Base-by-base conservation (phyloP, 192 early-diverging fungal species). In the Paraglomus brasilianum region DNA sequence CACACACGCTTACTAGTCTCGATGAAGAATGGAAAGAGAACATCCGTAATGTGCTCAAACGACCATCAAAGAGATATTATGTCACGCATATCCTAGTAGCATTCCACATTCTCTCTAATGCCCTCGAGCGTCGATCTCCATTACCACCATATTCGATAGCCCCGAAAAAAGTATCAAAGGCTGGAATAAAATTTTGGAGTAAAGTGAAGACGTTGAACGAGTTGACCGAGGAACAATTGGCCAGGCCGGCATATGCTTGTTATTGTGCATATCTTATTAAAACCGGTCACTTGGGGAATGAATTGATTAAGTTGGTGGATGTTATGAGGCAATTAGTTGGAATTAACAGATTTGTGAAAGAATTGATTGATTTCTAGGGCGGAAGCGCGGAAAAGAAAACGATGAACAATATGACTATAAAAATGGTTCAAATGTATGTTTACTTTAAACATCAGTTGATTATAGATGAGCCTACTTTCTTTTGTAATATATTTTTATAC, bases 251-350 rank as follows among this genome's bases (percentile, higher is more conserved):
- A 15, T 76, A 73, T 49, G 69, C 72, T 22, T 74, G 66, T 55
- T 79, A 76, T 38, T 65, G 74, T 44, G 58, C 74, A 1, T 79
- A 79, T 48, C 39, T 79, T 8, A 79, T 79, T 59, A 79, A 76
- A 24, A 73, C 74, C 15, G 74, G 75, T 39, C 77, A 79, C 38
- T 58, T 79, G 5, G 67, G 62, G 30, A 75, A 76, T 19, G 77
- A 79, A 41, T 24, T 79, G 9, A 64, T 73, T 41, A 42, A 73
- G 4, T 39, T 79, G 1, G 50, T 79, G 10, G 50, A 60, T 15
- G 70, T 64, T n/a, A 59, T 79, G 5, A 49, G 67, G 45, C 57
- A 62, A 1, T 69, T 79, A 14, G 75, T 79, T 19, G 77, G 77
- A 2, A 67, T 72, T 40, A 75, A 76, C 53, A 76, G 69, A 17